Conservation (phyloP, 2,329 filamentous ascomycete species). For the Penicillium sp. region DNA sequence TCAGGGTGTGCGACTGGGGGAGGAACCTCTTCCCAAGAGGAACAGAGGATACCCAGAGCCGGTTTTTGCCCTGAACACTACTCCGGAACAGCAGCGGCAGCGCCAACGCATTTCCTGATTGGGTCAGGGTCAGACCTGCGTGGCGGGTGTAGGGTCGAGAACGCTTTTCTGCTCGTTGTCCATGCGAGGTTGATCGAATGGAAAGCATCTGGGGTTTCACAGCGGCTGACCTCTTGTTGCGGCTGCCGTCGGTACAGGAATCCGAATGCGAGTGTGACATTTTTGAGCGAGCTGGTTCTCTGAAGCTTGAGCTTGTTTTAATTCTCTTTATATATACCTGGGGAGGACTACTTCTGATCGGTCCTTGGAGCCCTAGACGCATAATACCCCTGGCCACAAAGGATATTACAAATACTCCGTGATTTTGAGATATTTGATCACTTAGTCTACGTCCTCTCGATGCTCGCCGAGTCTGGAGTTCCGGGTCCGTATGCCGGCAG, state of each 20-base stretch:
- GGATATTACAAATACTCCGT: neutral
- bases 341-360: neutral
- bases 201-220: slow-evolving; percentile 35
- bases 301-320: slow-evolving; percentile 21
- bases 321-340: slow-evolving; percentile 17
- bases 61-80: slow-evolving; percentile 1
- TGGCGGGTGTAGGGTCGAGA: neutral
- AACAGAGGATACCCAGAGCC: neutral
- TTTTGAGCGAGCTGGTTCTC: slow-evolving; percentile 5
- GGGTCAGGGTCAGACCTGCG: neutral
- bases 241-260: slow-evolving; percentile 31
- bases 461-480: slow-evolving; percentile 26
- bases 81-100: slow-evolving; percentile 14
- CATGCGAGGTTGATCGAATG: slow-evolving; percentile 35
- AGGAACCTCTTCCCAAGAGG: slow-evolving; percentile 7
- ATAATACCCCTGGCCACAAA: neutral
- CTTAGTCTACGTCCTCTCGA: slow-evolving; percentile 7
- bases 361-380: neutral
- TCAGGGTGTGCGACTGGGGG: slow-evolving; percentile 22
- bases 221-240: slow-evolving; percentile 38
- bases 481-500: slow-evolving; percentile 16
- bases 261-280: slow-evolving; percentile 31
- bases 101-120: neutral
- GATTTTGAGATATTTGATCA: neutral
- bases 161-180: slow-evolving; percentile 20